A percentile compares a stretch with the other conserved stretches of the same genome.
phyloP scores from a whole-genome alignment of 2,329 filamentous ascomycete species.

The Dothistroma pini region DNA sequence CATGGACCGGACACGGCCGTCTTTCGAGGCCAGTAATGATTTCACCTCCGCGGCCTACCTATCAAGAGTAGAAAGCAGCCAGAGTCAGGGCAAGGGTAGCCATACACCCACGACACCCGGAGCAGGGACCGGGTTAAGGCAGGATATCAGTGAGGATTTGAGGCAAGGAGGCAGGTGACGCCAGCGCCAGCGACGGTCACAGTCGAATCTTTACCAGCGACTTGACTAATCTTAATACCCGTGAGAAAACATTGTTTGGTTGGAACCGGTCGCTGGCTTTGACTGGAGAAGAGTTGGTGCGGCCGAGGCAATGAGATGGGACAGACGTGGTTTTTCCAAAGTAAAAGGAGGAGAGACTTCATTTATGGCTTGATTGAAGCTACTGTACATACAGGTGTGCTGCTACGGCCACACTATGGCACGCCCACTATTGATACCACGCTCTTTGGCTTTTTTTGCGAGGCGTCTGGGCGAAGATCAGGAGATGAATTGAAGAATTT shows the following conservation, averaged over 20 bases:
- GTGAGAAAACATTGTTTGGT: background rate
- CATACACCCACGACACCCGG: background rate
- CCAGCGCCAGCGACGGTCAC: slow-evolving; percentile 7
- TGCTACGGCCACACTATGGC: background rate
- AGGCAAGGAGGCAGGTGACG: slow-evolving; percentile 12
- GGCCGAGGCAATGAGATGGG: slow-evolving; percentile 1
- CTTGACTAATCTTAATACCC: background rate
- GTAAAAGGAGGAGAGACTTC: slow-evolving; percentile 3
- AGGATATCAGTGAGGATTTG: slow-evolving; percentile 18
- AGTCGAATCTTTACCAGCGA: slow-evolving; percentile 8
- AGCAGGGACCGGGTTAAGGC: slow-evolving; percentile 7
- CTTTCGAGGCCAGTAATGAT: slow-evolving; percentile 83
- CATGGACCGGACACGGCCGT: slow-evolving; percentile 78
- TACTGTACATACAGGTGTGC: background rate
- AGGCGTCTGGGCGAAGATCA: background rate
- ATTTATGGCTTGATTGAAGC: background rate
- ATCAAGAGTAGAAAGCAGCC: slow-evolving; percentile 65
- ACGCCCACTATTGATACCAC: slow-evolving; percentile 1
- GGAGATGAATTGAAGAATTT: too few species aligned
- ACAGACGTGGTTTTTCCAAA: slow-evolving; percentile 4
- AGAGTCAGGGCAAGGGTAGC: slow-evolving; percentile 8
- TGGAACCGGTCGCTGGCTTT: background rate
- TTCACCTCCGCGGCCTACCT: slow-evolving; percentile 88
- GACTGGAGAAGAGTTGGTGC: background rate
- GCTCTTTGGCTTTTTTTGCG: background rate